Base-by-base conservation (phyloP, 148 eudicot species). In the Bassia scoparia region DNA sequence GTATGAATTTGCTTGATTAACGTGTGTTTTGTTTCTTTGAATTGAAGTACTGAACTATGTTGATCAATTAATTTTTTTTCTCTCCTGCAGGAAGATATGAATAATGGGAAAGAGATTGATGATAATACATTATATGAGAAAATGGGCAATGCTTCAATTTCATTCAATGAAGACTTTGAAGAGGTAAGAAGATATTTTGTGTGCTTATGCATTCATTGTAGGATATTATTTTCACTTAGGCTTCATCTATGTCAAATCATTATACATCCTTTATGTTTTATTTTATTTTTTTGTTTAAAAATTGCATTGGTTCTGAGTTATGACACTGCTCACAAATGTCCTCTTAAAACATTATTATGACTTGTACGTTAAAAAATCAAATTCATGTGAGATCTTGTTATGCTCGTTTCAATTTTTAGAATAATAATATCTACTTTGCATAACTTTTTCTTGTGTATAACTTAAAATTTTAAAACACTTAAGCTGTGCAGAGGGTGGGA, bases 101-200 rank as follows among this genome's bases (percentile, higher is more conserved):
- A 58, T 70, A 62, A 53, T 34, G 79, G 77, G 49, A 70, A 82
- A 34, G 87, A 78, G 81, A 78, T 84, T 58, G 88, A 83, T 41
- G 93, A 82, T 64, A 81, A 84, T 49, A 79, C 87, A 33, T 86
- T 86, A 33, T 59, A 81, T 69, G 79, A 83, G 48, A 84, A 84
- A 80, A 66, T 86, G 74, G 81, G 81, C 24, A 70, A 82, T 81
- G 61, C 83, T 78, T 77, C 83, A 5, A 52, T 61, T 72, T 73
- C 81, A 48, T 74, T 78, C 12, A 83, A 83, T 80, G 84, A 80
- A 73, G 83, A 80, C 46, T 44, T 68, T 69, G 86, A 79, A 63
- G 84, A 81, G 85, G 89, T 86, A 75, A 74, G 76, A 61, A 26
- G 63, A 46, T 27, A 43, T 53, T n/a, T 66, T 69, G 64, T 70